Evolutionary conservation across 1,284 basidiomycete species (phyloP), one percentile per base, ranked within the genome.

Genomic region (Xerocomus amazonicus): DNA sequence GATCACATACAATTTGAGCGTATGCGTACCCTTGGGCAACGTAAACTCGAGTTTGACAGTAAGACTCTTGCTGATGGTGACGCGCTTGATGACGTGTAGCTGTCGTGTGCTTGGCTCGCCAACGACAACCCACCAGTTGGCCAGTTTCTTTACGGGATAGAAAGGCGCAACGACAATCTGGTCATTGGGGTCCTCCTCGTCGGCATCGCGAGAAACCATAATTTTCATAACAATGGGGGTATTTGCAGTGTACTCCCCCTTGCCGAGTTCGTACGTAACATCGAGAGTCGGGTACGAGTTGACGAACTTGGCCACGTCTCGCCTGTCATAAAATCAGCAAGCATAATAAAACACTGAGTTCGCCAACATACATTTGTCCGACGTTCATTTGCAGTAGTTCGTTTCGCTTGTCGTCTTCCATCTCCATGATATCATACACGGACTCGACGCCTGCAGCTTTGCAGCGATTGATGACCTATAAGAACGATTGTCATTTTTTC

Each of bases 71-170:
- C 80, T 84, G 56, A 98, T 83, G 0, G 96, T 97, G 19, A 98
- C 90, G 52, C 89, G 89, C 74, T 98, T 97, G 79, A 99, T 97
- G 45, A 91, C 90, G 29, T 95, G 83, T 37, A 99, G 74, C 59
- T 90, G 86, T 53, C 79, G 80, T 58, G 73, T 85, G 62, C 68
- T 77, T 50, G 72, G 82, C 57, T 97, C 92, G 28, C 94, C 94
- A 6, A 98, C 80, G 34, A 98, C 93, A 28, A 98, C 76, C 95
- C 95, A 99, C 94, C 95, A 99, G 62, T 94, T 93, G 49, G 90
- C 84, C 69, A 95, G 82, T 77, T 98, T 98, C 67, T 86, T 86
- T 49, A 73, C 73, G 0, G 96, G 95, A 74, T 91, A 99, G 74
- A 89, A 93, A 0, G 94, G 92, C 1, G 93, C 93, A 23, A 97